Percentiles rank a stretch among this genome's conserved stretches.
Conservation (phyloP, 1,139 yeast genomes). For the Arxiozyma heterogenica region DNA sequence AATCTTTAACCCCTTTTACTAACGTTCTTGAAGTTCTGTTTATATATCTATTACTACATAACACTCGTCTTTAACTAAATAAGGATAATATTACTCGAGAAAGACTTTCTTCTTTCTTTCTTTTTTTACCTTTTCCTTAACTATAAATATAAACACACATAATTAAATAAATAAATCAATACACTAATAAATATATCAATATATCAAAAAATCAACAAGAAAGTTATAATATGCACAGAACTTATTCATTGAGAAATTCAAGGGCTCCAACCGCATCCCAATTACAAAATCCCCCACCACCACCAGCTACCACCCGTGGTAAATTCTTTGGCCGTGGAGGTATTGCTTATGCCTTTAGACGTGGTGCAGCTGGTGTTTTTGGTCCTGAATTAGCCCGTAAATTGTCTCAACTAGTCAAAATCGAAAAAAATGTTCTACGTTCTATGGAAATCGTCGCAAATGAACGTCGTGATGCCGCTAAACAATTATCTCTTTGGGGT, state of each 20-base stretch:
- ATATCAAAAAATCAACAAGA: neutral
- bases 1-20: neutral
- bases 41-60: no score
- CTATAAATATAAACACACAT: no score
- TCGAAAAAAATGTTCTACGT: conserved; percentile 94
- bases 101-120: no score
- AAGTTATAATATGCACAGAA: conserved; percentile 70
- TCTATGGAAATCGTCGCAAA: conserved; percentile 87
- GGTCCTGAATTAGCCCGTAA: conserved; percentile 95
- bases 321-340: conserved; percentile 89
- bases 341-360: conserved; percentile 70
- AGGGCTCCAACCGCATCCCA: conserved; percentile 98
- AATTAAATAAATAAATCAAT: neutral
- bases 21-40: neutral
- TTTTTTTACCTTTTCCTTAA: neutral
- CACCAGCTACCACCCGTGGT: conserved; percentile 80
- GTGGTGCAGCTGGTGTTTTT: conserved; percentile 81
- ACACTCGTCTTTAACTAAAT: neutral
- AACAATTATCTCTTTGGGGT: conserved; percentile 95
- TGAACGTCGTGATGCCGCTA: conserved; percentile 95
- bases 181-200: no score
- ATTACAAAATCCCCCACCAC: conserved; percentile 90
- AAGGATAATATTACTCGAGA: neutral
- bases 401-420: conserved; percentile 80
- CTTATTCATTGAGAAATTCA: conserved; percentile 87